Conservation (phyloP, 192 early-diverging fungal species). For the Linnemannia hyalina region DNA sequence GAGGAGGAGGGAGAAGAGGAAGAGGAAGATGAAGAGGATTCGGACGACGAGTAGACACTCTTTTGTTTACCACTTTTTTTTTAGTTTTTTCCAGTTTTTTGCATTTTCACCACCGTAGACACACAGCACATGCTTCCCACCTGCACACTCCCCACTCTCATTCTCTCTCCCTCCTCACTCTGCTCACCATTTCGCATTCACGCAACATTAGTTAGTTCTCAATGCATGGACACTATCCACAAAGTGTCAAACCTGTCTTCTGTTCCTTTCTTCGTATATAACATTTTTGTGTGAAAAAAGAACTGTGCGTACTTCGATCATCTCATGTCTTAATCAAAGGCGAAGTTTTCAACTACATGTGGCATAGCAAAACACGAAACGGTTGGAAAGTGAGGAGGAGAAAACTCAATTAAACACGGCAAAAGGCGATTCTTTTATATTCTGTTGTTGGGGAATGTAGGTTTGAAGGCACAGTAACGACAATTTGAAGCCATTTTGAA, state of each 20-base stretch:
- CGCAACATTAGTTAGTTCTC: not conserved
- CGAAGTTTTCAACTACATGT: no score
- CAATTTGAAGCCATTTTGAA: no score
- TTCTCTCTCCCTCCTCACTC: not conserved
- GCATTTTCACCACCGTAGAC: not conserved
- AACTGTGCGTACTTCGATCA: no score
- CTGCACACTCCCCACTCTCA: not conserved
- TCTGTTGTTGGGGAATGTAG: no score
- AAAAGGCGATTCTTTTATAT: no score
- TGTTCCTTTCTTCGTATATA: not conserved
- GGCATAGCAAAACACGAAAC: no score
- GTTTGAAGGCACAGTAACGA: no score
- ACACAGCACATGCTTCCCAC: not conserved
- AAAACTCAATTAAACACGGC: no score
- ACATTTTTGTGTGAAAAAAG: not conserved
- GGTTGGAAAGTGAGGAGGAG: no score
- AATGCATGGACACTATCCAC: not conserved
- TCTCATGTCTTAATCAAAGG: no score
- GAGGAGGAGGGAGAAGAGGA: conserved; percentile 6
- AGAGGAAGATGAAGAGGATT: conserved; percentile 19
- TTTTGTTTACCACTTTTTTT: not conserved
- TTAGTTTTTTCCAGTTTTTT: not conserved
- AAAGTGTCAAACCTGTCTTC: conserved; percentile 7
- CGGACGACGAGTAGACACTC: conserved; percentile 8
- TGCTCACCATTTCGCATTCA: no score